Conservation (phyloP, 225 moss, liverwort and hornwort species). For the Climacium dendroides region DNA sequence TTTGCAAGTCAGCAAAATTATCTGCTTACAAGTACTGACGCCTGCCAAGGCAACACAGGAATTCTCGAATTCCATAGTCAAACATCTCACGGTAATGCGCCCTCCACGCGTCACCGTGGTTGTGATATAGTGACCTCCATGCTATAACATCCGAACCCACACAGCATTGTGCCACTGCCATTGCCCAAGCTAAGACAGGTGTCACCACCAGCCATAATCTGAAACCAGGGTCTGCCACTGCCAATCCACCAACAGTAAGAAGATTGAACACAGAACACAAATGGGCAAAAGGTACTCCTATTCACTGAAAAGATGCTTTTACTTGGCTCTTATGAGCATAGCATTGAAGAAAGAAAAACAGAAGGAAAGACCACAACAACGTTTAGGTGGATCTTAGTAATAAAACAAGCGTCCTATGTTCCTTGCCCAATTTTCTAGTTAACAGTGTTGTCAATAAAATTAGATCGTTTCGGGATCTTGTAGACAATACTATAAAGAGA, state of each 20-base stretch:
- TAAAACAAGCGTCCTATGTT: neutral
- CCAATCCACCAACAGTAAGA: neutral
- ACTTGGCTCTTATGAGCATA: neutral
- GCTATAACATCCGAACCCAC: neutral
- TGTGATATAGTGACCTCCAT: neutral
- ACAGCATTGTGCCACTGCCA: neutral
- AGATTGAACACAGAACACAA: neutral
- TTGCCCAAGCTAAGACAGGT: neutral
- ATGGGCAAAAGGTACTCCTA: neutral
- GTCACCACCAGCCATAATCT: neutral
- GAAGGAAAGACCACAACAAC: neutral
- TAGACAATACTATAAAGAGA: neutral
- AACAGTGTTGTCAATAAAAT: neutral
- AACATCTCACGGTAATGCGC: neutral
- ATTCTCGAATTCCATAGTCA: neutral
- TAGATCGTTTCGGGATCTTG: neutral
- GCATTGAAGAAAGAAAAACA: neutral
- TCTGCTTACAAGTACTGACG: neutral
- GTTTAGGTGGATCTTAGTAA: neutral
- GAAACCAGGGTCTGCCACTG: neutral
- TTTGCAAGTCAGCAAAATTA: neutral
- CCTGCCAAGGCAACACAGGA: neutral
- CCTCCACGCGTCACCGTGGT: neutral
- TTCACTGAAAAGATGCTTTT: neutral
- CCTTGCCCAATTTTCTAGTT: neutral